Evolutionary conservation across 2,329 filamentous ascomycete genomes (phyloP).

Genomic region (Aspergillus sojae): DNA sequence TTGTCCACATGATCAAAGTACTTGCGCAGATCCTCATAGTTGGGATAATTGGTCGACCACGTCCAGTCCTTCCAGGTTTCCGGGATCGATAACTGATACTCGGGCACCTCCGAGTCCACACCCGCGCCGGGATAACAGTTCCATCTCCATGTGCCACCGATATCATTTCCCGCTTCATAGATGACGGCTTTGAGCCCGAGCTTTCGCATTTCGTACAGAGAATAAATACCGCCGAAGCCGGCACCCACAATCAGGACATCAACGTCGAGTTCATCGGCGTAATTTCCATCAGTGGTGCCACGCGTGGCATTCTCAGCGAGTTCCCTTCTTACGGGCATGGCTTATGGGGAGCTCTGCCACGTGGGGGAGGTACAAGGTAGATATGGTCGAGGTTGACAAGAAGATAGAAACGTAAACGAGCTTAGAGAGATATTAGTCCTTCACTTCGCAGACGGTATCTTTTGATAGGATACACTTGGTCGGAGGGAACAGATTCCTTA

Average conservation of each 20-base stretch:
- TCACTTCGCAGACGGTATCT: not conserved
- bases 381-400: not conserved
- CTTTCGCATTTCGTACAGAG: slow-evolving; percentile 56
- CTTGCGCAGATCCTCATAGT: slow-evolving; percentile 40
- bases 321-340: not conserved
- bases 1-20: slow-evolving; percentile 55
- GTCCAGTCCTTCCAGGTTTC: slow-evolving; percentile 50
- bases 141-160: slow-evolving; percentile 60
- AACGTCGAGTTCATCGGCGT: slow-evolving; percentile 20
- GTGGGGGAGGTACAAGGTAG: not conserved
- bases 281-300: slow-evolving; percentile 29
- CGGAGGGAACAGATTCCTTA: not conserved
- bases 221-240: slow-evolving; percentile 47
- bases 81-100: slow-evolving; percentile 58
- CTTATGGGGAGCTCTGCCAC: not conserved
- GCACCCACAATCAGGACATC: slow-evolving; percentile 31
- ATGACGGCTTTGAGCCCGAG: slow-evolving; percentile 53
- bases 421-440: not conserved
- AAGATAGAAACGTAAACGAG: not conserved
- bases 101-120: slow-evolving; percentile 58
- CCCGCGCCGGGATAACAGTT: slow-evolving; percentile 59
- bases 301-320: not conserved
- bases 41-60: slow-evolving; percentile 41
- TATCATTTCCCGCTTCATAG: slow-evolving; percentile 56
- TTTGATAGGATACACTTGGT: not conserved